phyloP scores from a whole-genome alignment of 2,329 filamentous ascomycete species.

The Alternaria sp. region DNA sequence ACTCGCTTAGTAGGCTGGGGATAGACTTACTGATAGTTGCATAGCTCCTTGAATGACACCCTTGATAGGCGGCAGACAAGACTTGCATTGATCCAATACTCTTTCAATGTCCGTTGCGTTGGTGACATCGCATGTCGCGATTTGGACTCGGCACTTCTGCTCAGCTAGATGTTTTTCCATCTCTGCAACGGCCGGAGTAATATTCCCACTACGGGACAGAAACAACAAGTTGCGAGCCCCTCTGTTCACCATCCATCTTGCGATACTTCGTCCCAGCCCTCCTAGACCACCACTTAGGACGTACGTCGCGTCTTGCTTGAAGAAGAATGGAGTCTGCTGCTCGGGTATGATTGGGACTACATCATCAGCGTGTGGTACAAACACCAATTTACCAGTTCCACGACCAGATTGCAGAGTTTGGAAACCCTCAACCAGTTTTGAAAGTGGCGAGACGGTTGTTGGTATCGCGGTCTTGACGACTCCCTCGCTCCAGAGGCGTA shows the following conservation, averaged over 20 bases:
- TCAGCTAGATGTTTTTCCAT: too few relatives aligned
- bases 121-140: background rate
- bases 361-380: too few relatives aligned
- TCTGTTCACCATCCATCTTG: constrained; percentile 23
- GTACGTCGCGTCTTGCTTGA: constrained; percentile 25
- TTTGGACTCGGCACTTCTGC: background rate
- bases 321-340: background rate
- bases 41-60: constrained; percentile 7
- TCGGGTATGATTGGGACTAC: too few relatives aligned
- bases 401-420: too few relatives aligned
- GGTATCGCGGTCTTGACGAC: too few relatives aligned
- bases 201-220: constrained; percentile 17
- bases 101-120: background rate
- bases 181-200: background rate
- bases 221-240: constrained; percentile 31
- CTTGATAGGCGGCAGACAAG: background rate
- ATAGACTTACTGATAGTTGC: constrained; percentile 3
- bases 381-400: constrained; percentile 52
- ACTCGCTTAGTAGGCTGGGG: too few relatives aligned
- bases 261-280: constrained; percentile 31
- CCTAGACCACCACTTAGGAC: constrained; percentile 32
- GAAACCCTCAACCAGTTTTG: too few relatives aligned
- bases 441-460: too few relatives aligned
- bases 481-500: too few relatives aligned
- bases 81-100: background rate